These are phyloP conservation scores for Tylopilus sp. DNA, from an alignment of 768 basidiomycete species.

Conservation along the genomic window DNA sequence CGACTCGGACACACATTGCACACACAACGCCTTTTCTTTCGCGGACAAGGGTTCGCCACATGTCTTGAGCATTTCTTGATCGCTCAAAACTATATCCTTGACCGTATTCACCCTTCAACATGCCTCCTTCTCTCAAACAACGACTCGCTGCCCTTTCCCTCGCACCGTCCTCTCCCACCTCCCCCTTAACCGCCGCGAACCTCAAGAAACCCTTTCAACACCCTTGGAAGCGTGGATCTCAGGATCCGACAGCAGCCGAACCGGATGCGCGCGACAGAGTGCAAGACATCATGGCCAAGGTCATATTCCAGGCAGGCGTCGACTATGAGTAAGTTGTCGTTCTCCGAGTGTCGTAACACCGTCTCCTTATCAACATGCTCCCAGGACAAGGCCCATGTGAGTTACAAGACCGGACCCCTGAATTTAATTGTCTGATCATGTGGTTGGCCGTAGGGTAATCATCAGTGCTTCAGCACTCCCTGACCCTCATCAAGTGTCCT, in stretches of 20 bases:
- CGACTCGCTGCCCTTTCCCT: conserved; percentile 60
- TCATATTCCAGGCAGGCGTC: conserved; percentile 88
- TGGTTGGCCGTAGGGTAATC: conserved; percentile 60
- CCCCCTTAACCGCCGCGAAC: conserved; percentile 25
- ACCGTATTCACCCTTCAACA: neutral
- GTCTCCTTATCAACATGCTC: conserved; percentile 13
- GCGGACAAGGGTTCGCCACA: conserved; percentile 11
- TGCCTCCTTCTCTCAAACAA: conserved; percentile 56
- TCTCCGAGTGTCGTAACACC: neutral
- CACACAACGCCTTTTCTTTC: neutral
- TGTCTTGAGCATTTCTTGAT: conserved; percentile 4
- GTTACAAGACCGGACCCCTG: conserved; percentile 24
- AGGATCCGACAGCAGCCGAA: conserved; percentile 22
- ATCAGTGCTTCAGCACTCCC: conserved; percentile 81
- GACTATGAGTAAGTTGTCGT: conserved; percentile 70
- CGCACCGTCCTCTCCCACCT: conserved; percentile 47
- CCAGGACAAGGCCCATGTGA: conserved; percentile 84
- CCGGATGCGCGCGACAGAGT: conserved; percentile 40
- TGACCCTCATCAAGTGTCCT: conserved; percentile 71
- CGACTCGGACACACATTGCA: conserved; percentile 4
- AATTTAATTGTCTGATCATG: conserved; percentile 6
- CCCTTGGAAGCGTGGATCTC: conserved; percentile 48
- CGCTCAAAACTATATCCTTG: neutral
- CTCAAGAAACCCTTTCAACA: conserved; percentile 44
- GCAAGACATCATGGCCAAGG: conserved; percentile 61